Conservation (phyloP, 1,284 basidiomycete genomes). For the Mycena sp. region DNA sequence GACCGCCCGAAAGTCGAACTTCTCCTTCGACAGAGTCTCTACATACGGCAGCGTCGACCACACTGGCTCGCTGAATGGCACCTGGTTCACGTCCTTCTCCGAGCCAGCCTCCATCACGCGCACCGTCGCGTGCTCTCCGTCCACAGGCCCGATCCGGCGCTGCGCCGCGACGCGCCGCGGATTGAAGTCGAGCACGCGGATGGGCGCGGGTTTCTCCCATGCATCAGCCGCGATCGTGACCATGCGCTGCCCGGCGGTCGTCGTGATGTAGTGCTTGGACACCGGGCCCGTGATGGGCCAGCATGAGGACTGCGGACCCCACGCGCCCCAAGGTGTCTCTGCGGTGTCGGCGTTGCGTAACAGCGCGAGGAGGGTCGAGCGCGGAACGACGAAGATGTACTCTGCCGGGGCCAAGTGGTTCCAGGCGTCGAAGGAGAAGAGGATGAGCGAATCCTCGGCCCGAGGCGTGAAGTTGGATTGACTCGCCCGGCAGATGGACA, state of each 20-base stretch:
- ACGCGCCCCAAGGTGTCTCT: constrained; percentile 44
- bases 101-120: constrained; percentile 7
- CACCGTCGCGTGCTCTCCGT: background rate
- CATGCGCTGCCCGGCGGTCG: constrained; percentile 55
- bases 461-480: constrained; percentile 6
- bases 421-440: constrained; percentile 8
- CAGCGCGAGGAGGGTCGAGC: background rate
- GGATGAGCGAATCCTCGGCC: background rate
- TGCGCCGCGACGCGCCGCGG: constrained; percentile 36
- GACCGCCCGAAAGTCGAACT: constrained; percentile 49
- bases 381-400: constrained; percentile 14
- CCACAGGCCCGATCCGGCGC: background rate
- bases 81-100: background rate
- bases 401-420: background rate
- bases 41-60: constrained; percentile 47
- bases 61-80: constrained; percentile 42
- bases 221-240: constrained; percentile 38
- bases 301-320: constrained; percentile 53
- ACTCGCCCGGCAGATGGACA: background rate
- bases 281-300: constrained; percentile 52
- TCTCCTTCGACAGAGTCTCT: constrained; percentile 37
- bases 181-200: constrained; percentile 52
- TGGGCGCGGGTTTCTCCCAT: constrained; percentile 24
- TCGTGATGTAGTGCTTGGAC: constrained; percentile 58
- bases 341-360: background rate